Evolutionary conservation across 2,329 filamentous ascomycete genomes (phyloP), one percentile per base, ranked within the genome.

Genomic region (Apiospora rasikravindrae): DNA sequence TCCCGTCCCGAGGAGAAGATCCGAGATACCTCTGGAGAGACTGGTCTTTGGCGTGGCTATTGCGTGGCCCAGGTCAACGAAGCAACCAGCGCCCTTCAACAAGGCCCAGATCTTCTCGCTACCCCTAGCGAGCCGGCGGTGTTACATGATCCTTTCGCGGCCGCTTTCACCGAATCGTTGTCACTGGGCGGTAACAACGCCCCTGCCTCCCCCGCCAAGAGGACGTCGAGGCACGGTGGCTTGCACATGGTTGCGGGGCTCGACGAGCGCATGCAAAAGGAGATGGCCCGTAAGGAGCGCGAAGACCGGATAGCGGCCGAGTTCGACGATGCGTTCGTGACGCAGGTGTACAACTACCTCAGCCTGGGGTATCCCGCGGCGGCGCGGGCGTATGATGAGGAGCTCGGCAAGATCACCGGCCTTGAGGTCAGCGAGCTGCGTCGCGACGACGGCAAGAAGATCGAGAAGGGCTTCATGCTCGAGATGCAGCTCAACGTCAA

Each of bases 341-440:
- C 95, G 0, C 96, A 98, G 82, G 95, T 98, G 10, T 98, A 97
- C 87, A 98, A 98, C 82, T 98, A 98, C 82, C 87, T 98, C 22
- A 97, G 94, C 0, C 88, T 98, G 6, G 96, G 96, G 6, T 98
- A 98, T 81, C 95, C 96, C 3, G 92, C 94, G 45, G 90, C 95
- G 78, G 96, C 95, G 14, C 90, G 92, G 29, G 88, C 90, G 49
- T 98, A 94, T 78, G 96, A 98, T 79, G 88, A 91, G 14, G 96
- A 98, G 84, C 86, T 98, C 26, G 90, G 91, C 76, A 94, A 93
- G 80, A 97, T 98, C 71, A 93, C 92, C 44, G 87, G 88, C 13
- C 90, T 97, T 8, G 80, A 89, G 0, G 79, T 96, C 10, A 85
- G 87, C 2, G 92, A 95, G 71, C 87, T 98, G 66, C 86, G 87